phyloP scores from a whole-genome alignment of 2,329 filamentous ascomycete genomes.

The Cryphonectria nitschkei region DNA sequence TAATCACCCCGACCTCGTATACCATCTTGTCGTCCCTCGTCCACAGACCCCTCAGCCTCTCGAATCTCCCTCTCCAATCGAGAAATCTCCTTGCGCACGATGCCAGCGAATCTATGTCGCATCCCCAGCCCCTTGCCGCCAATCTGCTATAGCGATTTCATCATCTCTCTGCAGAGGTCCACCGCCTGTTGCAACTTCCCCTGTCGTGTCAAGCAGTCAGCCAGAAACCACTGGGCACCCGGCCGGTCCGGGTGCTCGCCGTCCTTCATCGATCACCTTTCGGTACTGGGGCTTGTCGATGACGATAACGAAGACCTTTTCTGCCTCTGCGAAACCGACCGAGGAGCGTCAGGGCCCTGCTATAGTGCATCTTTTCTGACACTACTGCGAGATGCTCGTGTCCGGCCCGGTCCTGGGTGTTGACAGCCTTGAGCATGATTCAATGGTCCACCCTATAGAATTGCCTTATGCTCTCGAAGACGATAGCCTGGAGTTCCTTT shows the following conservation, averaged over 20 bases:
- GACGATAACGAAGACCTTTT: constrained; percentile 19
- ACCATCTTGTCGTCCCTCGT: not conserved
- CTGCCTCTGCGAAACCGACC: constrained; percentile 26
- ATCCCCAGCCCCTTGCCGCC: constrained; percentile 4
- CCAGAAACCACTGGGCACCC: constrained; percentile 26
- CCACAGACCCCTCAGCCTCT: not conserved
- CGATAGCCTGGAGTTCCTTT: not conserved
- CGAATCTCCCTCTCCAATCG: not conserved
- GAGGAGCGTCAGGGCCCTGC: constrained; percentile 22
- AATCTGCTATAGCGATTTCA: not conserved
- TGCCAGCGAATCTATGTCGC: not conserved
- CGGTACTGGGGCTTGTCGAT: constrained; percentile 27
- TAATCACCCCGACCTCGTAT: not conserved
- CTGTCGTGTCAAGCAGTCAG: constrained; percentile 30
- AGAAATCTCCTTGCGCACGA: not conserved
- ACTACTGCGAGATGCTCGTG: constrained; percentile 27
- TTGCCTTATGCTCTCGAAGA: not conserved
- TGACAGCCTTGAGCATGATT: not conserved
- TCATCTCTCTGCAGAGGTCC: constrained; percentile 26
- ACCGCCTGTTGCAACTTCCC: constrained; percentile 28
- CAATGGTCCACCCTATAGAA: constrained; percentile 3
- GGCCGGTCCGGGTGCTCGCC: constrained; percentile 33
- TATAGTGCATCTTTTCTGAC: constrained; percentile 28
- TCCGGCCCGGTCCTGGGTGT: not conserved
- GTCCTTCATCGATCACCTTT: constrained; percentile 22